phyloP scores from a whole-genome alignment of 2,329 filamentous ascomycete species.

The Neofusicoccum laricinum region DNA sequence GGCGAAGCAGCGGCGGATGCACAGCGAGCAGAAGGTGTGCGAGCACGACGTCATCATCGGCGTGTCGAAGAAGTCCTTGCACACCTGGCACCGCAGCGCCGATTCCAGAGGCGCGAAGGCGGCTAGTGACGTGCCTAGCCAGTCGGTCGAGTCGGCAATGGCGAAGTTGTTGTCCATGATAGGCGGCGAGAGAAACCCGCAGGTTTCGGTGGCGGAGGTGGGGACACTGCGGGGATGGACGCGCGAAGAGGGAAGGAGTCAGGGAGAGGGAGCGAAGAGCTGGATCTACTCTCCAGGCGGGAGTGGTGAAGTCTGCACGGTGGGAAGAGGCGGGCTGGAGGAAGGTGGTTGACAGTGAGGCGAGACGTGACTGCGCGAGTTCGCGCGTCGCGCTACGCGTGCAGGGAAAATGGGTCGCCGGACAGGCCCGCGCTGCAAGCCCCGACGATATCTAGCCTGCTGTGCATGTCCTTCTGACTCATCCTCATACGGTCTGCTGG shows the following conservation, averaged over 20 bases:
- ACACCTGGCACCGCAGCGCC: slow-evolving; percentile 89
- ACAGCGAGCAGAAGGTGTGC: slow-evolving; percentile 95
- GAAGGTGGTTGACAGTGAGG: neutral
- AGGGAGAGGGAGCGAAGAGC: neutral
- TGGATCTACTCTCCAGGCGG: neutral
- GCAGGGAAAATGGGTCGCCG: neutral
- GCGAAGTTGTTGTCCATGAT: neutral
- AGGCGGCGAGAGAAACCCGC: neutral
- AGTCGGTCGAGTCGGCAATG: slow-evolving; percentile 71
- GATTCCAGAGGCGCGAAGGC: slow-evolving; percentile 72
- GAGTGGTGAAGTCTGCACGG: neutral
- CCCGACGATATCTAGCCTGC: too few relatives aligned
- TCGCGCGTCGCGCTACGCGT: slow-evolving; percentile 13
- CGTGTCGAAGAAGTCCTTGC: slow-evolving; percentile 94
- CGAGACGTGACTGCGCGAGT: slow-evolving; percentile 8
- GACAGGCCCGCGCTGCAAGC: neutral
- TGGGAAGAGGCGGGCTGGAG: neutral
- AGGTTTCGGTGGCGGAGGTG: neutral
- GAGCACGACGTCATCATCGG: slow-evolving; percentile 93
- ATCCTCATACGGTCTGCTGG: neutral
- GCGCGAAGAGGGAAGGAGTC: neutral
- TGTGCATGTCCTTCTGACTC: neutral
- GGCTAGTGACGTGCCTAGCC: slow-evolving; percentile 68
- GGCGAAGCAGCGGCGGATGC: slow-evolving; percentile 82
- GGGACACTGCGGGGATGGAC: neutral